Evolutionary conservation across 75 land plant genomes (phyloP).

Genomic region (Cunninghamia lanceolata): DNA sequence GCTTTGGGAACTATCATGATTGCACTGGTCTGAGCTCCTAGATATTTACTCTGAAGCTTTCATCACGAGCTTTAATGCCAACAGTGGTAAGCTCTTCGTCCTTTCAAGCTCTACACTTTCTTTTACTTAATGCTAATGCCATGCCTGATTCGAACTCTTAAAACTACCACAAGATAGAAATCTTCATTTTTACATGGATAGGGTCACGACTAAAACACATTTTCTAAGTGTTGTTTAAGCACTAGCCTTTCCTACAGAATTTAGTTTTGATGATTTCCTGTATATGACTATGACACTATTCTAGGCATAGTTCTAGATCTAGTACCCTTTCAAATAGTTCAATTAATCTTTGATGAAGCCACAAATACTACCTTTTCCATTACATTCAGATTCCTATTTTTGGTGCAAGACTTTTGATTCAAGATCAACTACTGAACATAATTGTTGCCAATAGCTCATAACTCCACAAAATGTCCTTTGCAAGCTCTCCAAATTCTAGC

Average conservation of each 20-base stretch:
- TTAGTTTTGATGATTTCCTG: background rate
- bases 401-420: background rate
- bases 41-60: too few species aligned
- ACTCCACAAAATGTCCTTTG: slow-evolving; percentile 37
- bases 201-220: too few species aligned
- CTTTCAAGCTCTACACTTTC: too few species aligned
- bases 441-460: slow-evolving; percentile 18
- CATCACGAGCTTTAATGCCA: too few species aligned
- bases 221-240: background rate
- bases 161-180: too few species aligned
- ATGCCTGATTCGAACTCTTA: too few species aligned
- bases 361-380: background rate
- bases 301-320: background rate
- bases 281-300: background rate
- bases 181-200: too few species aligned
- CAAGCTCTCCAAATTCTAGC: slow-evolving; percentile 39
- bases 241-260: background rate
- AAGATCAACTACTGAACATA: background rate
- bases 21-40: too few species aligned
- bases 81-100: too few species aligned
- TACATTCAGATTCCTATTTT: background rate
- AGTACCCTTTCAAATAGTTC: background rate
- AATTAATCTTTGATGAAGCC: background rate
- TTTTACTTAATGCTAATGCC: too few species aligned
- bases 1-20: too few species aligned